These are phyloP conservation scores for Galerina marginata DNA, from an alignment of 768 basidiomycete genomes.

Conservation along the genomic window DNA sequence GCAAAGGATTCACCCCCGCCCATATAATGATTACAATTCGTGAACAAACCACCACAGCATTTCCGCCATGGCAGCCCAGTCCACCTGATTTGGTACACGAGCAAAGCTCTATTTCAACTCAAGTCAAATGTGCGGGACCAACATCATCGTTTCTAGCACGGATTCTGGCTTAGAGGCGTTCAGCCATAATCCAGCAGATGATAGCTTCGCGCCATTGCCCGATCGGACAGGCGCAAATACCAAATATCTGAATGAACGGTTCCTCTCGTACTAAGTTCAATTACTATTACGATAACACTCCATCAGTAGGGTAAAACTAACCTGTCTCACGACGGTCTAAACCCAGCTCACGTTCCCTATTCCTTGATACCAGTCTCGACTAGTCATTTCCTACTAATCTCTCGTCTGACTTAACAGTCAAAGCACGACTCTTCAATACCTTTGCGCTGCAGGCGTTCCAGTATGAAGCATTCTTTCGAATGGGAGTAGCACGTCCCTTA, in stretches of 20 bases:
- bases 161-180: conserved; percentile 86
- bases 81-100: conserved; percentile 70
- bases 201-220: conserved; percentile 82
- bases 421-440: conserved; percentile 9
- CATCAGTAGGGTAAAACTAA: conserved; percentile 88
- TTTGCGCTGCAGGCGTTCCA: conserved; percentile 13
- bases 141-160: conserved; percentile 77
- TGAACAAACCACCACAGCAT: conserved; percentile 54
- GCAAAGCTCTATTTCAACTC: conserved; percentile 73
- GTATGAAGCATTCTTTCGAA: conserved; percentile 14
- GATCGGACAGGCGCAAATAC: conserved; percentile 81
- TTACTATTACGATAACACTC: conserved; percentile 76
- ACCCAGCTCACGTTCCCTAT: conserved; percentile 82
- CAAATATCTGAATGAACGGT: conserved; percentile 85
- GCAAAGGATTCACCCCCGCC: conserved; percentile 77
- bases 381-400: conserved; percentile 14
- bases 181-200: conserved; percentile 86
- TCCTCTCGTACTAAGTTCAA: conserved; percentile 85
- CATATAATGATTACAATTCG: conserved; percentile 70
- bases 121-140: conserved; percentile 68
- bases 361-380: conserved; percentile 11
- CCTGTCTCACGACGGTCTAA: conserved; percentile 86
- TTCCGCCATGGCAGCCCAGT: conserved; percentile 56
- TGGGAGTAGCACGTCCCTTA: conserved; percentile 17
- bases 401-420: background rate